Conservation (phyloP, 345 rosid species). For the Punica granatum region DNA sequence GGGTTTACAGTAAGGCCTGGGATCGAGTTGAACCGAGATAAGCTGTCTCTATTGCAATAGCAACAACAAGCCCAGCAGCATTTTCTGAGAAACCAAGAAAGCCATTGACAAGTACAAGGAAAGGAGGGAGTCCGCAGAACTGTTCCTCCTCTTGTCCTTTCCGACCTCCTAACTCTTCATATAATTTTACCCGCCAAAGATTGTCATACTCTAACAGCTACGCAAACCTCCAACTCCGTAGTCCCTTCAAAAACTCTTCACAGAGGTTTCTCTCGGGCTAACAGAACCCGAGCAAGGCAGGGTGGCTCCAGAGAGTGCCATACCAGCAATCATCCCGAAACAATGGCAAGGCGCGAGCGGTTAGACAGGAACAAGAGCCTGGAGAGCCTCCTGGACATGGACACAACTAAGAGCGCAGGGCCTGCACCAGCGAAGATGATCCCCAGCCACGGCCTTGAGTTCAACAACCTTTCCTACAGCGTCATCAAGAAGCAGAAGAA, state of each 20-base stretch:
- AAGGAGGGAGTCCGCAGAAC: background rate
- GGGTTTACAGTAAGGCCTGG: background rate
- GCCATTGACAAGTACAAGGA: background rate
- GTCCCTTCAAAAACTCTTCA: background rate
- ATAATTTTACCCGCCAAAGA: constrained; percentile 13
- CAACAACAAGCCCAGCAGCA: background rate
- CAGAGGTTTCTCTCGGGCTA: background rate
- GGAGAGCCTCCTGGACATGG: constrained; percentile 42
- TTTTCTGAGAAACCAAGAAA: background rate
- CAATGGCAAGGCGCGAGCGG: constrained; percentile 15
- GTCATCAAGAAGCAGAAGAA: constrained; percentile 50
- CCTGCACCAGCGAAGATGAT: constrained; percentile 18
- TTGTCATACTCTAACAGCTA: constrained; percentile 6
- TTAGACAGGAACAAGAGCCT: constrained; percentile 24
- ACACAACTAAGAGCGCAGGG: constrained; percentile 10
- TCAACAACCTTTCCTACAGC: constrained; percentile 47
- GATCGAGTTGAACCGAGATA: background rate
- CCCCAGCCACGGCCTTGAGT: constrained; percentile 52
- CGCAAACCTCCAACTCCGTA: background rate
- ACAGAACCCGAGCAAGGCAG: background rate
- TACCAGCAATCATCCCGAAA: background rate
- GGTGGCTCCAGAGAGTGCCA: background rate
- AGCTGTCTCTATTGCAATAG: constrained; percentile 6
- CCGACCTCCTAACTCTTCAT: background rate
- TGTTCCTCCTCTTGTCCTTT: constrained; percentile 3